Conservation (phyloP, 1,139 yeast species). For the Hansenula sp. region DNA sequence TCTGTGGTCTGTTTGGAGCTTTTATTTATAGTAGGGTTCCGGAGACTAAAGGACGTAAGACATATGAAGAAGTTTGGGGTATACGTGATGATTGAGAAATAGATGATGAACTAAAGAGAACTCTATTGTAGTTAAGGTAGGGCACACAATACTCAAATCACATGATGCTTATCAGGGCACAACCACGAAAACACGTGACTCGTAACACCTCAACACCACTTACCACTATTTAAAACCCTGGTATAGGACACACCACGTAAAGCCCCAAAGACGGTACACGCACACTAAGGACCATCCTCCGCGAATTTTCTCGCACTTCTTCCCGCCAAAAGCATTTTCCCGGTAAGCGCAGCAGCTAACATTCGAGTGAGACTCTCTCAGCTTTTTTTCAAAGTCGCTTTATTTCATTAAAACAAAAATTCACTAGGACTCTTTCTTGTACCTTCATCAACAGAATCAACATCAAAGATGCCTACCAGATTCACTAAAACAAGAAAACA, state of each 20-base stretch:
- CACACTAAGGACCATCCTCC: too few species aligned
- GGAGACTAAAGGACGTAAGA: constrained; percentile 68
- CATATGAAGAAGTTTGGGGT: constrained; percentile 62
- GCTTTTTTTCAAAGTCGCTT: constrained; percentile 1
- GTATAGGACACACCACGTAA: too few species aligned
- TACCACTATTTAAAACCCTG: too few species aligned
- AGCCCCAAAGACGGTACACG: too few species aligned
- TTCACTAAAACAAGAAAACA: constrained; percentile 99
- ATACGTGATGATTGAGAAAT: constrained; percentile 21
- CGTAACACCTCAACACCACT: background rate
- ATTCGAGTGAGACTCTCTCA: background rate
- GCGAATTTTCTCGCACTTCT: too few species aligned
- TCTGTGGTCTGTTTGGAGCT: constrained; percentile 45
- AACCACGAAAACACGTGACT: background rate
- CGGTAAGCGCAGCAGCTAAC: too few species aligned
- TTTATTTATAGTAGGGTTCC: constrained; percentile 57
- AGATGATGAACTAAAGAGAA: too few species aligned
- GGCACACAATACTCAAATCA: background rate
- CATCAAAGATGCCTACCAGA: constrained; percentile 92
- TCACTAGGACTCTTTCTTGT: background rate
- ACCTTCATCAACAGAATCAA: constrained; percentile 15
- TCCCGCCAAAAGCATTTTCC: too few species aligned
- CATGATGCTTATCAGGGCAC: background rate
- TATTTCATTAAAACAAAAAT: constrained; percentile 10
- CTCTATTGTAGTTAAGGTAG: background rate